phyloP scores from a whole-genome alignment of 257 asterid species.

The Rhazya stricta region DNA sequence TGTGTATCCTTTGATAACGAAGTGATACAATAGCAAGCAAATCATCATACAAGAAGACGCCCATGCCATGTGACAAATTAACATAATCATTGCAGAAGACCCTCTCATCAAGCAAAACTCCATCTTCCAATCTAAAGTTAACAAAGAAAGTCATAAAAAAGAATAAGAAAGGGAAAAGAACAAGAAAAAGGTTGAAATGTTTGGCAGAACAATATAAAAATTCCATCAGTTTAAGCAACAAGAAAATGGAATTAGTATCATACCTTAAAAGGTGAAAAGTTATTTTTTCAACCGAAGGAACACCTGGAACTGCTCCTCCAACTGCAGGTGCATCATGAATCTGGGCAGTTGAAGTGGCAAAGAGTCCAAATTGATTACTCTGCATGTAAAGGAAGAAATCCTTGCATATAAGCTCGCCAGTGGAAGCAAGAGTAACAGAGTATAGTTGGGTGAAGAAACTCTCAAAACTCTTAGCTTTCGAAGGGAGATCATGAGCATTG shows the following conservation, averaged over 20 bases:
- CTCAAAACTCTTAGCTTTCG: conserved; percentile 76
- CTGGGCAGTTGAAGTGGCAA: conserved; percentile 91
- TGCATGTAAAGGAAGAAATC: conserved; percentile 83
- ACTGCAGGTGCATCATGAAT: conserved; percentile 80
- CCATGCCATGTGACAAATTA: conserved; percentile 79
- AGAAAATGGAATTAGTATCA: conserved; percentile 24
- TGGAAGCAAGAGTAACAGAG: conserved; percentile 65
- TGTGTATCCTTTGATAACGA: conserved; percentile 90
- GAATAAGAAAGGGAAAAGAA: background rate
- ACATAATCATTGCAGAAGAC: conserved; percentile 83
- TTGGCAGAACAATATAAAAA: background rate
- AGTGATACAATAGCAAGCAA: conserved; percentile 87
- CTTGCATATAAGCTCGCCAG: conserved; percentile 90
- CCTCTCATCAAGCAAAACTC: conserved; percentile 78
- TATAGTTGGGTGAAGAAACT: conserved; percentile 81
- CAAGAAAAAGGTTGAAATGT: background rate
- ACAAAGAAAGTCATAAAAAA: conserved; percentile 14
- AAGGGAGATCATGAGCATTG: conserved; percentile 60
- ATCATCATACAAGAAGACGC: conserved; percentile 94
- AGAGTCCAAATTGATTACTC: conserved; percentile 69
- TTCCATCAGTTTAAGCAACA: conserved; percentile 9
- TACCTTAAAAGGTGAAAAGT: conserved; percentile 95
- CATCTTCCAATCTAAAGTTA: conserved; percentile 78
- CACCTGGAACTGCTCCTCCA: conserved; percentile 88
- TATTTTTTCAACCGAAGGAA: conserved; percentile 82